phyloP scores from a whole-genome alignment of 176 grass and related monocot genomes.

The Urochloa ruziziensis region DNA sequence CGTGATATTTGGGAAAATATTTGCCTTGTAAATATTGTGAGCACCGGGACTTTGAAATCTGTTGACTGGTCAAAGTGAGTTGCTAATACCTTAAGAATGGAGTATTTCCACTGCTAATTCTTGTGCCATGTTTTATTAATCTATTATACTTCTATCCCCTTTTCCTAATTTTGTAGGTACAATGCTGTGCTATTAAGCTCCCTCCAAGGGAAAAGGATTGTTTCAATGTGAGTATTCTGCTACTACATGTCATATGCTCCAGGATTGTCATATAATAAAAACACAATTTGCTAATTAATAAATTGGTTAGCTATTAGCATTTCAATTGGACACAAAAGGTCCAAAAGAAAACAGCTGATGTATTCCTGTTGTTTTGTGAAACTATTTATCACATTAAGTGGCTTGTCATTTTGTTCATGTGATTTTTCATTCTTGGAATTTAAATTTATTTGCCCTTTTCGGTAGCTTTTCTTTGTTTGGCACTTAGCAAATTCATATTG shows the following conservation, averaged over 20 bases:
- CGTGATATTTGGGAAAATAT: constrained; percentile 58
- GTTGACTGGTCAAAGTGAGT: constrained; percentile 94
- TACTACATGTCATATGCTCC: constrained; percentile 1
- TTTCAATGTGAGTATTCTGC: constrained; percentile 60
- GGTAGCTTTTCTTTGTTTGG: constrained; percentile 25
- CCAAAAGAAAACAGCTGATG: background rate
- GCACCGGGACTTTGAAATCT: constrained; percentile 27
- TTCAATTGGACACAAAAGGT: background rate
- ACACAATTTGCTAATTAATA: constrained; percentile 8
- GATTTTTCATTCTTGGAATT: background rate
- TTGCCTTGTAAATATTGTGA: constrained; percentile 55
- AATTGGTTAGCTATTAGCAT: background rate
- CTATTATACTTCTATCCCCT: constrained; percentile 9
- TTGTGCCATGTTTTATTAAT: constrained; percentile 1
- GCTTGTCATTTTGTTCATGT: background rate
- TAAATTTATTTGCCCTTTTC: constrained; percentile 4
- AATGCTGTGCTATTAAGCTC: constrained; percentile 74
- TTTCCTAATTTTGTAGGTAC: constrained; percentile 57
- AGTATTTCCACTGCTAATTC: constrained; percentile 16
- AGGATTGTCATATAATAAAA: constrained; percentile 3
- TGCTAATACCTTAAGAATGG: constrained; percentile 1
- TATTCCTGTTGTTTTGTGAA: background rate
- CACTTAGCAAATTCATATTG: constrained; percentile 51
- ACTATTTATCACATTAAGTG: background rate
- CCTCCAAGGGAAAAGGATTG: constrained; percentile 67